Evolutionary conservation across 2,329 filamentous ascomycete genomes (phyloP), one percentile per base, ranked within the genome.

Genomic region (Calonectria hongkongensis): DNA sequence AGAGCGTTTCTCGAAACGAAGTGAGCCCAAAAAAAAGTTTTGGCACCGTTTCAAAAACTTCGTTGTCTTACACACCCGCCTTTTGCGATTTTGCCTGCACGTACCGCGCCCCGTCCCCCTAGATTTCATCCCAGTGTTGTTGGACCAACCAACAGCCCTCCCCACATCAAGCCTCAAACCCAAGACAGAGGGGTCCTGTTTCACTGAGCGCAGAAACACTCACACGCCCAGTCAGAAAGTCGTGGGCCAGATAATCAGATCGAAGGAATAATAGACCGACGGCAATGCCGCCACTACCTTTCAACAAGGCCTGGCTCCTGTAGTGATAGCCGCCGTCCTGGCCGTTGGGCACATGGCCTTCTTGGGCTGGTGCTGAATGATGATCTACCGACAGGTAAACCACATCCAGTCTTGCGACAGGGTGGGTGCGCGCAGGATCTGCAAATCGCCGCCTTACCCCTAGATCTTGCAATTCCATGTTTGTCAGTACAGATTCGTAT

Each of bases 131-230:
- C 12, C 27, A 41, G 15, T 43, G 50, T 70, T 47, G n/a, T 41
- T 43, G 28, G 47, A 63, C 69, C 77, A 79, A 79, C 77, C 77
- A 78, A 70, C 45, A 9, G 36, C 54, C 25, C 68, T 62, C 36
- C 58, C 72, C 66, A 70, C 73, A 69, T 66, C 51, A 18, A 68
- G 71, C 66, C 33, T 77, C 74, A 78, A 78, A 79, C 76, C 64
- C 2, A 60, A 56, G 70, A 65, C 70, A 72, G 71, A 73, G 73
- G 58, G 30, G 41, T 68, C 47, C 70, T 58, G 78, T 79, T 79
- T 76, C 78, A 79, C 73, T 39, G 79, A 77, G 73, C 76, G 75
- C 74, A 76, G 74, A 80, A 78, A 71, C 72, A 76, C 76, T 39
- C 45, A 47, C 27, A 33, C 71, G 56, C 47, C 30, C 28, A 18